Base-by-base conservation (phyloP, 2,329 filamentous ascomycete species). In the Clarireedia sp. region DNA sequence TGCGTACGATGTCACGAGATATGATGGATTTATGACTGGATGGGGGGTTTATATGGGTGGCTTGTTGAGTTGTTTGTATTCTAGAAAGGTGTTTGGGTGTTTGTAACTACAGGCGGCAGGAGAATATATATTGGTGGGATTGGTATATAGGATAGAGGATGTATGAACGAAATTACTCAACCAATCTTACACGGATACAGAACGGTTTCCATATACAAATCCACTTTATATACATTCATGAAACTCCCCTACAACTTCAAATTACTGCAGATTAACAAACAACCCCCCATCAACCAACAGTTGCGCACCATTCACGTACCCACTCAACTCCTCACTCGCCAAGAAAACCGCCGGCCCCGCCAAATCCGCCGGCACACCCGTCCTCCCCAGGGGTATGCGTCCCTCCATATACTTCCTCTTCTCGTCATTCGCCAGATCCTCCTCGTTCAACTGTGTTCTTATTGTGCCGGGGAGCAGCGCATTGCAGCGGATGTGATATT, bases 301-400 rank as follows among this genome's bases (percentile, higher is more conserved):
- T 71, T 94, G 89, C 16, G 89, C 85, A 0, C 90, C 90, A 57
- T 83, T 92, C 57, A 94, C 86, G 72, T 91, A 94, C 23, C 81
- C 80, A 68, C 86, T 92, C 72, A 95, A 71, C 69, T 86, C 80
- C 58, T 87, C 86, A 65, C 85, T 88, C 0, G 86, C 90, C 66
- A 95, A 74, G 70, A 95, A 95, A 29, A 95, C 85, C 5, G 90
- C 90, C 2, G 90, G 90, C 0, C 90, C 90, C 0, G 84, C 88
- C 68, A 95, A 69, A 75, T 95, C 90, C n/a, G 68, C 69, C 16
- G 89, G 81, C 62, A 77, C 75, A 0, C 88, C 89, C n/a, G 85
- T 80, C 62, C 89, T 76, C 0, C 88, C 89, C 44, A 95, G 71
- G 45, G 90, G 89, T 63, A 94, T 92, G 59, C 90, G 75, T 2